Base-by-base conservation (phyloP, 768 basidiomycete genomes). In the Tremella fuciformis region DNA sequence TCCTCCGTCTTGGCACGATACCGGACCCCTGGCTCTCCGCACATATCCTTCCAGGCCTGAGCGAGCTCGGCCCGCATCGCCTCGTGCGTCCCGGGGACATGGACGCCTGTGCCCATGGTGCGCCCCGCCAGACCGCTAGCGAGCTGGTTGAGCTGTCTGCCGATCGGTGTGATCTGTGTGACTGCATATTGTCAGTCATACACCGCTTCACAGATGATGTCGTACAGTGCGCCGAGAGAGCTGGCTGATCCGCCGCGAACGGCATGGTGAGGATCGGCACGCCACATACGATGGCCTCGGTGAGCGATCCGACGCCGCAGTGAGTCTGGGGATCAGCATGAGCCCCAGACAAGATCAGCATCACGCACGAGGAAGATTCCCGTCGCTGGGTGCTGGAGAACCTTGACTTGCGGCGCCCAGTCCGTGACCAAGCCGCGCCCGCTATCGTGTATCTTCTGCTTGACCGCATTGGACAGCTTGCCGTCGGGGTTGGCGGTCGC, bases 391-490 rank as follows among this genome's bases (percentile, higher is more conserved):
- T 63, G 61, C 8, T 42, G 21, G 8, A 63, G 52, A 18, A 63
- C 53, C 13, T 58, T 41, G 21, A 58, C 46, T 37, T 63, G 61
- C 2, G 61, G 61, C 13, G 52, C 61, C 61, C 61, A 63, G 19
- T 58, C 53, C 1, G 58, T 46, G 21, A 63, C 53, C 25, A 59
- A 24, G 1, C 61, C 61, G 9, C 61, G 39, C 11, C 61, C 61
- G 18, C 52, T 54, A 13, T 26, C 34, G 13, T 59, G 51, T 7
- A 63, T 51, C 42, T 18, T n/a, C 2, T 53, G 41, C 34, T 3
- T 24, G 22, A 63, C 25, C 9, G 53, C 47, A 19, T 11, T 16
- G 24, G 41, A 13, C 16, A 63, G 47, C 25, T 47, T 53, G 8
- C 52, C 61, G 15, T 50, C 29, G 1, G 42, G 16, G 3, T 29